phyloP scores from a whole-genome alignment of 192 early-diverging fungal genomes.

The Rhizophagus sp. region DNA sequence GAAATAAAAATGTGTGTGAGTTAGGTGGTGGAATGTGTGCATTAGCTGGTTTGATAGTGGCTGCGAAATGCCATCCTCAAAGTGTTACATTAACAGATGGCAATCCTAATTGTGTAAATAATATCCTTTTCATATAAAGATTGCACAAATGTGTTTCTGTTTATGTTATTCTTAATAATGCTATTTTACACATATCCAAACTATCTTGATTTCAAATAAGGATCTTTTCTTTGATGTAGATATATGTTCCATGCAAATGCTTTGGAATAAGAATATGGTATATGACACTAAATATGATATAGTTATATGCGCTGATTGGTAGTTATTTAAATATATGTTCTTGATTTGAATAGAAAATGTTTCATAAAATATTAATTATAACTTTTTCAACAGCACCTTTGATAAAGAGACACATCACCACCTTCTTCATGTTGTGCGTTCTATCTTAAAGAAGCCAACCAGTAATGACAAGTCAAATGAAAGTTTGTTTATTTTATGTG shows the following conservation, averaged over 20 bases:
- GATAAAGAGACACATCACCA: slow-evolving; percentile 5
- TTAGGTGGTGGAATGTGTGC: slow-evolving; percentile 16
- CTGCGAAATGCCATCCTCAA: slow-evolving; percentile 3
- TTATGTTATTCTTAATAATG: not conserved
- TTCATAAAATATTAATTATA: not conserved
- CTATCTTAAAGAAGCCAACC: not conserved
- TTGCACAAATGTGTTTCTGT: not conserved
- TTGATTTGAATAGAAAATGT: not conserved
- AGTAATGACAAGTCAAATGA: not conserved
- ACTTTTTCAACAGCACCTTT: not conserved
- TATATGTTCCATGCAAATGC: not conserved
- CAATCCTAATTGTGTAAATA: not conserved
- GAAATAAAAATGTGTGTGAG: slow-evolving; percentile 7
- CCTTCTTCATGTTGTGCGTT: not conserved
- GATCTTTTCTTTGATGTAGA: not conserved
- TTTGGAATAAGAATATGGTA: not conserved
- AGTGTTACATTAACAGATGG: slow-evolving; percentile 7
- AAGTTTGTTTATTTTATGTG: slow-evolving; percentile 12
- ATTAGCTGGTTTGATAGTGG: slow-evolving; percentile 2
- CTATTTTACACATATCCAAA: slow-evolving; percentile 8
- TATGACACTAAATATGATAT: not conserved
- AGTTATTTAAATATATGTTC: too few species aligned
- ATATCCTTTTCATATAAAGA: slow-evolving; percentile 17
- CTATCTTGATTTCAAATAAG: not conserved
- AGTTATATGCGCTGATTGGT: slow-evolving; percentile 13